These are phyloP conservation scores for Kodamaea neixiangensis DNA, from an alignment of 805 yeast species.

Conservation along the genomic window DNA sequence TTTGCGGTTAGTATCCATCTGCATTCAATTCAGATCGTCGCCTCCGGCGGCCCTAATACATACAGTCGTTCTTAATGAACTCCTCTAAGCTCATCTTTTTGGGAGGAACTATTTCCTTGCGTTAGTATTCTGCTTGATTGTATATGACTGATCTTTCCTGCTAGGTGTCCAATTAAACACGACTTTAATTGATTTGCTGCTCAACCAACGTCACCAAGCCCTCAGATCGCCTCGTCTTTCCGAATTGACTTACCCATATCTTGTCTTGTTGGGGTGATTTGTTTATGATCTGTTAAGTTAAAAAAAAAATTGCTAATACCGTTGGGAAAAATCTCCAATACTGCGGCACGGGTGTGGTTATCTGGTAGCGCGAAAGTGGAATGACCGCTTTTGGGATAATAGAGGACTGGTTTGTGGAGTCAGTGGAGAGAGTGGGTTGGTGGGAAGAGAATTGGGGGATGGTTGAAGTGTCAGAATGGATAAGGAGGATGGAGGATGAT, in stretches of 20 bases:
- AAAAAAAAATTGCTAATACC: slow-evolving; percentile 4
- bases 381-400: neutral
- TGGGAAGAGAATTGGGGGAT: neutral
- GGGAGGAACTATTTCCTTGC: slow-evolving; percentile 33
- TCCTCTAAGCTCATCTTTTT: slow-evolving; percentile 50
- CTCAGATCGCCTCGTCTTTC: neutral
- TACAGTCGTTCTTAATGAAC: slow-evolving; percentile 47
- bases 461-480: neutral
- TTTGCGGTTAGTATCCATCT: slow-evolving; percentile 18
- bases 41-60: slow-evolving; percentile 20
- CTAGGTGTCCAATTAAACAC: neutral
- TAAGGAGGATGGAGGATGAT: neutral
- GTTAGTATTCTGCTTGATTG: slow-evolving; percentile 13
- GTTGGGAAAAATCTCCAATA: slow-evolving; percentile 1
- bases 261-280: slow-evolving; percentile 8
- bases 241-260: slow-evolving; percentile 13
- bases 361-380: neutral
- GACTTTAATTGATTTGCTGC: neutral
- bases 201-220: neutral
- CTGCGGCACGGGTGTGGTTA: slow-evolving; percentile 1
- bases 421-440: neutral
- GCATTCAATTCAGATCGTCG: neutral
- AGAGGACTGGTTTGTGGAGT: neutral
- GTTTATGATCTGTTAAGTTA: slow-evolving; percentile 9
- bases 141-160: neutral